Percentiles rank a stretch among this genome's conserved stretches.
These are phyloP conservation scores for Pulicaria dysenterica DNA, from an alignment of 129 eudicot species.

Conservation along the genomic window DNA sequence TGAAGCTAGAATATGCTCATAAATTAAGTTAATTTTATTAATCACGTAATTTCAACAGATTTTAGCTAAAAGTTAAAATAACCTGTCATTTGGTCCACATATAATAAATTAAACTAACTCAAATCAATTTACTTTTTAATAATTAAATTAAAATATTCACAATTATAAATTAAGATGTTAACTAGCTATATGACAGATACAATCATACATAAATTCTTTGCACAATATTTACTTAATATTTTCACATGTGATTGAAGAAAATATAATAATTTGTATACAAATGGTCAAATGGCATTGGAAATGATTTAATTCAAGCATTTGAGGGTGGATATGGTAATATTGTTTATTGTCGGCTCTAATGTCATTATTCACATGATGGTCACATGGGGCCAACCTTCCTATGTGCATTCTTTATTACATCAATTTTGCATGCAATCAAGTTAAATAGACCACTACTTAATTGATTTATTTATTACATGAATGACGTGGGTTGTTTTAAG, in stretches of 20 bases:
- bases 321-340: slow-evolving; percentile 22
- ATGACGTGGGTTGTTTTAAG: background rate
- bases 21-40: no score
- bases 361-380: slow-evolving; percentile 31
- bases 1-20: no score
- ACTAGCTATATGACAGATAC: no score
- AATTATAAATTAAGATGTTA: no score
- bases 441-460: slow-evolving; percentile 10
- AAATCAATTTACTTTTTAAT: no score
- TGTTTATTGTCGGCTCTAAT: slow-evolving; percentile 28
- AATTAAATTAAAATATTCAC: no score
- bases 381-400: slow-evolving; percentile 28
- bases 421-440: slow-evolving; percentile 27
- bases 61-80: no score
- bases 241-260: background rate
- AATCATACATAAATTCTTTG: no score
- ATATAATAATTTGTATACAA: no score
- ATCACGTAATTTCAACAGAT: no score
- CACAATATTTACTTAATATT: background rate
- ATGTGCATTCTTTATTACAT: slow-evolving; percentile 6
- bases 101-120: no score
- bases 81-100: no score
- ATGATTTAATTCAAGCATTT: slow-evolving; percentile 14
- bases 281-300: slow-evolving; percentile 2
- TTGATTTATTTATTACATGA: slow-evolving; percentile 4